phyloP scores from a whole-genome alignment of 2,329 filamentous ascomycete species.

The Lasiodiplodia sp. region DNA sequence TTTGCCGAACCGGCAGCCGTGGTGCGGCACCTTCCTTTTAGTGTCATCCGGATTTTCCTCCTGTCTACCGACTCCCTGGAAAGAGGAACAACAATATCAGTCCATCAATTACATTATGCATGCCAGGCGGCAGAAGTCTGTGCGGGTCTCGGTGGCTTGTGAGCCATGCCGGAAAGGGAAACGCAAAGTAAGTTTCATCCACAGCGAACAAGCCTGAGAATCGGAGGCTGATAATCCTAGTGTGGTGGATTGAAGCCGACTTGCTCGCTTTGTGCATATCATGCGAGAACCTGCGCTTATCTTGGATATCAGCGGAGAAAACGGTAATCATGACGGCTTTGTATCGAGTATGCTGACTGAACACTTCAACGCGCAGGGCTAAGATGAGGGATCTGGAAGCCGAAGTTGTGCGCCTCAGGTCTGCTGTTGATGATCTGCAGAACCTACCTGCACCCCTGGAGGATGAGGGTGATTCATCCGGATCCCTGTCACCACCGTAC shows the following conservation, averaged over 20 bases:
- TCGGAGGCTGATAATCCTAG: not conserved
- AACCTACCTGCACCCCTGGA: too few relatives aligned
- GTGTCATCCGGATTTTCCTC: too few relatives aligned
- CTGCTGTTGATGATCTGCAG: not conserved
- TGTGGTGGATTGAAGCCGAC: not conserved
- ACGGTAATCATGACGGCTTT: not conserved
- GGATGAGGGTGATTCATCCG: not conserved
- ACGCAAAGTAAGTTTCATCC: not conserved
- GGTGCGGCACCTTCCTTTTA: too few relatives aligned
- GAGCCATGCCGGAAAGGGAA: constrained; percentile 3
- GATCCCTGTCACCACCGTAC: not conserved
- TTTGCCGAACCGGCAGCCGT: too few relatives aligned
- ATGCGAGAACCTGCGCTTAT: not conserved
- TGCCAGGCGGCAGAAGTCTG: not conserved
- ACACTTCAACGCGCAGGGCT: not conserved
- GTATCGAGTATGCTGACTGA: too few relatives aligned
- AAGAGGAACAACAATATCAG: too few relatives aligned
- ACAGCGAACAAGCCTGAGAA: not conserved
- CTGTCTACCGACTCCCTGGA: too few relatives aligned
- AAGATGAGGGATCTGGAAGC: not conserved
- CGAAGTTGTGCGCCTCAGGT: not conserved
- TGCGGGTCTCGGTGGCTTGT: not conserved
- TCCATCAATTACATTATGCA: too few relatives aligned
- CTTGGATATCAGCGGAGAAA: not conserved
- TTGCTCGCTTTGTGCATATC: not conserved